Percentiles rank a stretch among this genome's conserved stretches.
Conservation (phyloP, 2,329 filamentous ascomycete species). For the Alternaria arbusti region DNA sequence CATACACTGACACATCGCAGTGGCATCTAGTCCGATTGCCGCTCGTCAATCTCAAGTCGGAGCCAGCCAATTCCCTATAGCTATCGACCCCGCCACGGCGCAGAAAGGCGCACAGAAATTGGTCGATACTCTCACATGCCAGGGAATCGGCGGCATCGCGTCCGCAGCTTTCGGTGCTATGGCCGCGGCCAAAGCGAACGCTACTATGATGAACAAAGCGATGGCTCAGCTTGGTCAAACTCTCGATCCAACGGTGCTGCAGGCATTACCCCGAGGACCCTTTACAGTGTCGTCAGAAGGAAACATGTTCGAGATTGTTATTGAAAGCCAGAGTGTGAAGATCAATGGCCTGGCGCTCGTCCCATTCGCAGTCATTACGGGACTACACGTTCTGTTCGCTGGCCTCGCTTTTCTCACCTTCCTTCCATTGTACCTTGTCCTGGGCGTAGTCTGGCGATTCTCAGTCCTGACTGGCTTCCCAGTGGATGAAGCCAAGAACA, state of each 20-base stretch:
- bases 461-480: constrained; percentile 32
- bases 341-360: constrained; percentile 29
- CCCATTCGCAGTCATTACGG: constrained; percentile 29
- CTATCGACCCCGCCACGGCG: constrained; percentile 28
- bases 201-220: neutral
- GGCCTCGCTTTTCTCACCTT: constrained; percentile 33
- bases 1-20: constrained; percentile 13
- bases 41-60: constrained; percentile 14
- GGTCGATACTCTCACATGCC: constrained; percentile 30
- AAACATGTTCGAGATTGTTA: constrained; percentile 30
- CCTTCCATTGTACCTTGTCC: constrained; percentile 33
- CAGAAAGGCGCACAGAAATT: constrained; percentile 24
- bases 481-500: constrained; percentile 30
- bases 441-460: constrained; percentile 34
- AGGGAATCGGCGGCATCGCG: constrained; percentile 35
- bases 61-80: constrained; percentile 10
- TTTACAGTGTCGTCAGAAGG: constrained; percentile 32
- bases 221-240: constrained; percentile 2
- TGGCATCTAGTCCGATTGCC: constrained; percentile 10
- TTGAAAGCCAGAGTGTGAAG: constrained; percentile 21
- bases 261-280: constrained; percentile 29
- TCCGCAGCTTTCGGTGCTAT: constrained; percentile 25
- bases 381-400: constrained; percentile 29
- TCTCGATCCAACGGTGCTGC: constrained; percentile 25
- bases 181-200: constrained; percentile 18